Evolutionary conservation across 495 filamentous ascomycete genomes (phyloP).

Genomic region (Xylaria castorea): DNA sequence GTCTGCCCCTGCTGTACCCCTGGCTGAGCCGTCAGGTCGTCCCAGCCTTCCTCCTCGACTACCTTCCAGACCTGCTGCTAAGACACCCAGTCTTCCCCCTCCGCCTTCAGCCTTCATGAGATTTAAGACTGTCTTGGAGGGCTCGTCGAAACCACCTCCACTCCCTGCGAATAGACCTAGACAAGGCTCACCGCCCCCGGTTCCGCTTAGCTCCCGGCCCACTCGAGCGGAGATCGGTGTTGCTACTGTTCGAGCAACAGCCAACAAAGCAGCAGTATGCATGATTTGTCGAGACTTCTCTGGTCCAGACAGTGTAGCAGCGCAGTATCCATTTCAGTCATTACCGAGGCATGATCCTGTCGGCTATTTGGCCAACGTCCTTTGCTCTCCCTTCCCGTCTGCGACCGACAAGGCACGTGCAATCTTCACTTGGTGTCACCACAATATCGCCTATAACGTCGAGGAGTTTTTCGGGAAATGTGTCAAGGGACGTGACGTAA

Average conservation of each 20-base stretch:
- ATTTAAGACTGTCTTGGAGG: conserved; percentile 32
- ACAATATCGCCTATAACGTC: conserved; percentile 88
- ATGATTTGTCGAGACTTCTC: conserved; percentile 88
- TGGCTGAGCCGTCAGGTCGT: conserved; percentile 33
- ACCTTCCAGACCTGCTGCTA: conserved; percentile 46
- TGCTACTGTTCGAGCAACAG: conserved; percentile 38
- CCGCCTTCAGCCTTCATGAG: conserved; percentile 41
- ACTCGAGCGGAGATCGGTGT: conserved; percentile 51
- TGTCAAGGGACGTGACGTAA: conserved; percentile 68
- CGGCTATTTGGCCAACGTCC: conserved; percentile 72
- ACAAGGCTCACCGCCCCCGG: conserved; percentile 50
- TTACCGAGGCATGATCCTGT: conserved; percentile 69
- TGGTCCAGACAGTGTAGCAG: conserved; percentile 76
- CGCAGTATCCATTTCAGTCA: conserved; percentile 73
- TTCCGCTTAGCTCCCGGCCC: conserved; percentile 55
- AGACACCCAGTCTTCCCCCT: conserved; percentile 47
- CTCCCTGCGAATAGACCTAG: conserved; percentile 25
- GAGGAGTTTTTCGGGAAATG: conserved; percentile 74
- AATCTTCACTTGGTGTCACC: conserved; percentile 94
- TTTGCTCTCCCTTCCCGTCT: conserved; percentile 81
- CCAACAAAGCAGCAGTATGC: conserved; percentile 56
- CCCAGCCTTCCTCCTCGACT: conserved; percentile 50
- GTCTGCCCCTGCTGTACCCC: conserved; percentile 34
- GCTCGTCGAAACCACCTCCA: conserved; percentile 26
- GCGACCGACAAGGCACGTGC: conserved; percentile 86